Percentiles rank a stretch among this genome's conserved stretches.
Conservation (phyloP, 345 rosid genomes). For the Eutrema japonicum region DNA sequence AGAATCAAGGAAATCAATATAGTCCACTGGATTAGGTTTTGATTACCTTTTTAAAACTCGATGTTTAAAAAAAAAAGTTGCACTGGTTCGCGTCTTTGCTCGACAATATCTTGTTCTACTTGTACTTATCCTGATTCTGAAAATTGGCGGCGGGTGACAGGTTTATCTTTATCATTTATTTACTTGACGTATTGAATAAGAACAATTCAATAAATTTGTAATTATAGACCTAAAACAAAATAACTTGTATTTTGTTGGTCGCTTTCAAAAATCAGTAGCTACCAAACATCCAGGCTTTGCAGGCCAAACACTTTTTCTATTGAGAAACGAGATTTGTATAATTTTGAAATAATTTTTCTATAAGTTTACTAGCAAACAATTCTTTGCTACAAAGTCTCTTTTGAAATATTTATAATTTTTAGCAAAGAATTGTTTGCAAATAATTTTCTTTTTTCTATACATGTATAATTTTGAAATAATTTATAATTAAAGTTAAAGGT, state of each 20-base stretch:
- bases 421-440: slow-evolving; percentile 31
- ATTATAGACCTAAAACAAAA: neutral
- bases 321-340: slow-evolving; percentile 26
- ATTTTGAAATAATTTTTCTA: too few species aligned
- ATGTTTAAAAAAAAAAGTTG: slow-evolving; percentile 5
- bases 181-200: slow-evolving; percentile 13
- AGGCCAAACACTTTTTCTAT: slow-evolving; percentile 27
- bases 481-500: slow-evolving; percentile 5
- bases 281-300: slow-evolving; percentile 40
- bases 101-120: slow-evolving; percentile 12
- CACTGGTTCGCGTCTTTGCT: slow-evolving; percentile 8
- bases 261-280: slow-evolving; percentile 32
- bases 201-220: neutral
- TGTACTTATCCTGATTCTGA: slow-evolving; percentile 38
- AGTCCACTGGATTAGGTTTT: slow-evolving; percentile 22
- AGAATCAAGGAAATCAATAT: slow-evolving; percentile 16
- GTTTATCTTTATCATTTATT: neutral
- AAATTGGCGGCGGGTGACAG: slow-evolving; percentile 31
- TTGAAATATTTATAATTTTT: too few species aligned
- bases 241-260: slow-evolving; percentile 4
- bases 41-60: neutral
- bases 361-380: too few species aligned
- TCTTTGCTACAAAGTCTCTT: too few species aligned
- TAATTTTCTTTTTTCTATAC: neutral
- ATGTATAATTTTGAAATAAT: slow-evolving; percentile 8